These are phyloP conservation scores for Neodidymelliopsis sp. DNA, from an alignment of 2,329 filamentous ascomycete species.

Conservation along the genomic window DNA sequence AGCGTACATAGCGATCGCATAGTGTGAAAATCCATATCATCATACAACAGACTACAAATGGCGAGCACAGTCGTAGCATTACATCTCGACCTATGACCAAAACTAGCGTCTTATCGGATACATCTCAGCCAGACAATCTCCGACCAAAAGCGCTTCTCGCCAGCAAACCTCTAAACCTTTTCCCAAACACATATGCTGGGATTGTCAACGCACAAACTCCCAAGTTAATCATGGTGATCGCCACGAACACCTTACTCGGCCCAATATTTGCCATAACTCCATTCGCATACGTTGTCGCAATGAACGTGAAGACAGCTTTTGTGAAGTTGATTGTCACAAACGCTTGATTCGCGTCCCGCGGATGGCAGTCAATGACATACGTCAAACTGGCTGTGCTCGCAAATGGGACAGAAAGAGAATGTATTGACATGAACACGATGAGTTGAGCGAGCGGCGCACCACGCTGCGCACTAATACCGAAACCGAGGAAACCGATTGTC, in stretches of 20 bases:
- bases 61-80: too few species aligned
- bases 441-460: slow-evolving; percentile 38
- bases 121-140: slow-evolving; percentile 24
- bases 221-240: slow-evolving; percentile 77
- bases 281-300: slow-evolving; percentile 80
- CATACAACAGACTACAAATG: too few species aligned
- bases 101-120: too few species aligned
- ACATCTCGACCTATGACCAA: too few species aligned
- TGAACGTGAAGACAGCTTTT: slow-evolving; percentile 56
- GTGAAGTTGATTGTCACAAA: slow-evolving; percentile 54
- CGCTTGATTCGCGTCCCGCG: slow-evolving; percentile 50
- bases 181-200: slow-evolving; percentile 63
- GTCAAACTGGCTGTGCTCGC: slow-evolving; percentile 49
- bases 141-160: slow-evolving; percentile 31
- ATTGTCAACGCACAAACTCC: slow-evolving; percentile 75
- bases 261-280: slow-evolving; percentile 68
- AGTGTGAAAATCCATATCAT: not conserved
- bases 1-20: slow-evolving; percentile 11
- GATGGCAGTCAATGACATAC: slow-evolving; percentile 54
- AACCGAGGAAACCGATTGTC: slow-evolving; percentile 52
- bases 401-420: slow-evolving; percentile 49
- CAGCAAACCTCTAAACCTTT: slow-evolving; percentile 42
- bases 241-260: slow-evolving; percentile 71
- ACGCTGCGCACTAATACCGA: slow-evolving; percentile 47
- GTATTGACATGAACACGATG: slow-evolving; percentile 48